Evolutionary conservation across 371 early-diverging fungal genomes (phyloP), one percentile per base, ranked within the genome.

Genomic region (Cokeromyces recurvatus): DNA sequence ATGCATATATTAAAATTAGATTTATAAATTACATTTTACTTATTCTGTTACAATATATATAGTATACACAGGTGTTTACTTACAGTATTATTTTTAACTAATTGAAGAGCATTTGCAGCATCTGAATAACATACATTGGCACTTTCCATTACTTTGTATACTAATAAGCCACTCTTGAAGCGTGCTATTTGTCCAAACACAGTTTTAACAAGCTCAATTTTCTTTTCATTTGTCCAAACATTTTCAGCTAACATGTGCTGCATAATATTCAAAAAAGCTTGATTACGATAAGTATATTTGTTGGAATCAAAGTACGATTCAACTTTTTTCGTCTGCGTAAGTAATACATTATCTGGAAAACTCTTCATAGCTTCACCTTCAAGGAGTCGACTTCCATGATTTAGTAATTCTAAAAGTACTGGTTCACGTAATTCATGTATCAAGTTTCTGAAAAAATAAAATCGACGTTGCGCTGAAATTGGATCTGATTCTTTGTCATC

Each of bases 81-180:
- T 66, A 66, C 72, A 39, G 64, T 48, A 48, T 65, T 62, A 38
- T 61, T 71, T 36, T 68, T 71, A 12, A 39, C 54, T 19, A 49
- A 19, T 32, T 66, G 60, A 34, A 74, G 40, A 1, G 71, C 71
- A 38, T 51, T 59, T 9, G 54, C 51, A 9, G 82, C 82, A 22
- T 78, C 73, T 6, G 69, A 62, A 48, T 62, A 81, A 2, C 73
- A 68, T 1, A 64, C 71, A 43, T 78, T 64, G 0, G 59, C 59
- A 19, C 52, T 51, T 49, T 68, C 71, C 82, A 81, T 81, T 1
- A 77, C 72, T 27, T 68, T 71, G 48, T 73, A 81, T 25, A 64
- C 62, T 3, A 50, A 39, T 41, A 65, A 48, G 12, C 64, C 59
- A 9, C 60, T 51, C 27, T 68, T 71, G 24, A 76, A 81, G 20